These are phyloP conservation scores for Lycium barbarum DNA, from an alignment of 257 asterid genomes.

Conservation along the genomic window DNA sequence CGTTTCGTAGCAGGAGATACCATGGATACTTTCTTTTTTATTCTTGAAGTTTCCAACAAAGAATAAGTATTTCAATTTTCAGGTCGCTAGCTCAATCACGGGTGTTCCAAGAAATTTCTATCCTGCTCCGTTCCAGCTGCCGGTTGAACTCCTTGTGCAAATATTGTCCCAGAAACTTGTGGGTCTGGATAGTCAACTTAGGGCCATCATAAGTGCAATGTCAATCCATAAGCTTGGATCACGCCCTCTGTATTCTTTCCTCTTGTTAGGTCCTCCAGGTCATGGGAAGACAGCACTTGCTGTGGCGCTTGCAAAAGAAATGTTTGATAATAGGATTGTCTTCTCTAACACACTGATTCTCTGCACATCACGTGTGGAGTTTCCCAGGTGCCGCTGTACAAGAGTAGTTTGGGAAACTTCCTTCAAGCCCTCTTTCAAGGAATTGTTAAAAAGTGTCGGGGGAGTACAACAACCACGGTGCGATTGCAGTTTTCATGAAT, in stretches of 20 bases:
- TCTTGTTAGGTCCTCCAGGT: not conserved
- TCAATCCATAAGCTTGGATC: not conserved
- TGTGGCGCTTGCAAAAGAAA: not conserved
- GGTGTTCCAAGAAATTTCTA: not conserved
- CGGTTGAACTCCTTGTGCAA: not conserved
- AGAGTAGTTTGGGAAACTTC: not conserved
- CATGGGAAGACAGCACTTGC: not conserved
- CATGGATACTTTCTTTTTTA: too few relatives aligned
- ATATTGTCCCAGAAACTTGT: not conserved
- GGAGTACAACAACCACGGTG: not conserved
- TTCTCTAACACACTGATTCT: not conserved
- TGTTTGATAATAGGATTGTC: not conserved
- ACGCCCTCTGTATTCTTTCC: not conserved
- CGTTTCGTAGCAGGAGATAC: too few relatives aligned
- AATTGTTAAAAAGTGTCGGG: not conserved
- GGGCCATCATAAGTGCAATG: not conserved
- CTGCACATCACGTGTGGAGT: not conserved
- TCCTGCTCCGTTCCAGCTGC: not conserved
- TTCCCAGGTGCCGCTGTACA: not conserved
- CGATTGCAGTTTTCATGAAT: not conserved
- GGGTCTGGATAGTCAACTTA: not conserved
- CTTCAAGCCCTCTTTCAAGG: not conserved
- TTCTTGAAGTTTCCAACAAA: too few relatives aligned
- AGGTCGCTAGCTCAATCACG: not conserved
- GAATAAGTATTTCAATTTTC: too few relatives aligned